Evolutionary conservation across 305 asterid species (phyloP), one percentile per base, ranked within the genome.

Genomic region (Galium porrigens): DNA sequence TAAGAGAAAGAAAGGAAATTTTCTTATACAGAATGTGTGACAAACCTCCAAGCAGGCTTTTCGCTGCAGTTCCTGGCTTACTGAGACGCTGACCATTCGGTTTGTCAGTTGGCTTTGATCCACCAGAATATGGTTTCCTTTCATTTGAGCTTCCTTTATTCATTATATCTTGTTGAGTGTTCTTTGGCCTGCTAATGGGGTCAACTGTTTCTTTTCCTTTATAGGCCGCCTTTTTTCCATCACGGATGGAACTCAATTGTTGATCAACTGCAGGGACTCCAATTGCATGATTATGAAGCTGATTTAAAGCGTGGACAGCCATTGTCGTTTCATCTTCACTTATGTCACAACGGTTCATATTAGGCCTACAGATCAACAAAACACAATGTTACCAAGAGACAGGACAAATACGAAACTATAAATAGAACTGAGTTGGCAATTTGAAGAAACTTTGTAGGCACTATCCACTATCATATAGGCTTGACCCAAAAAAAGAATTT

Each of bases 301-400:
- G 80, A 76, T 68, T 76, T 33, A 63, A 73, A 46, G 86, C 83
- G 41, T 54, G 75, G 55, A 85, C 70, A 77, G 95, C 95, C 55
- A 65, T 76, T 25, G 94, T 79, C 34, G 97, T 92, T 46, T 81
- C 88, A 18, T 82, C 90, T 74, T 92, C 88, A 69, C 82, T 74
- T 63, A 92, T 60, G 56, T 77, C 82, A 71, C 99, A 92, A 41
- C 46, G 73, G 78, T 87, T 87, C 94, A 84, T 79, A 71, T 95
- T 95, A 75, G 95, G 91, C 83, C 96, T 89, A 87, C 64, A 70
- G 70, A 68, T 59, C 52, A 68, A 68, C 12, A 70, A 41, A 56
- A 59, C 9, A 49, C 56, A 27, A 20, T 7, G 48, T 65, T 32
- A 71, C 14, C 11, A 42, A 48, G 49, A 32, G 15, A 27, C 9